These are phyloP conservation scores for Helichrysum umbraculigerum DNA, from an alignment of 129 eudicot species.

Conservation along the genomic window DNA sequence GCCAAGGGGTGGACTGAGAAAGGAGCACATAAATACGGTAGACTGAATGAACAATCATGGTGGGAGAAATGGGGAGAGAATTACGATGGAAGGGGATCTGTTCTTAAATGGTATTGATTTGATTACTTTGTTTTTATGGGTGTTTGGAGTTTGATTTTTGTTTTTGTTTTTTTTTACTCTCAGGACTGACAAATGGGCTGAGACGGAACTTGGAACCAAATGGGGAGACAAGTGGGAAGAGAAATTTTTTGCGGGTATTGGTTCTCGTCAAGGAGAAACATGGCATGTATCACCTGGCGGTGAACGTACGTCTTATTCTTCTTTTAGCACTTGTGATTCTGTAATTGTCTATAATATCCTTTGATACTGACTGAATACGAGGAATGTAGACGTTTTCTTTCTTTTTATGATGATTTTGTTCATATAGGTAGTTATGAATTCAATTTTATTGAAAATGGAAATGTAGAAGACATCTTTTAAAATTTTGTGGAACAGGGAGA, in stretches of 20 bases:
- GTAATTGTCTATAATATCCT: neutral
- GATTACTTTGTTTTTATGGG: neutral
- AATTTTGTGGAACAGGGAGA: neutral
- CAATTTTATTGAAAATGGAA: neutral
- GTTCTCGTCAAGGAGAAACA: constrained; percentile 99
- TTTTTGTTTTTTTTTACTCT: constrained; percentile 4
- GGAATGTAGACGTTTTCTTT: neutral
- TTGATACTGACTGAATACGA: neutral
- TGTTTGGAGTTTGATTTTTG: neutral
- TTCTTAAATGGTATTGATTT: constrained; percentile 65
- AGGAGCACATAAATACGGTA: constrained; percentile 95
- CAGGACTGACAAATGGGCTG: constrained; percentile 99
- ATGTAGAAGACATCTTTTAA: neutral
- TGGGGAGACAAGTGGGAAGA: constrained; percentile 99
- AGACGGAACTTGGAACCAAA: constrained; percentile 91
- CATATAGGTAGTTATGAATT: neutral
- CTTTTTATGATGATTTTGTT: neutral
- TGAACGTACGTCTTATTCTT: constrained; percentile 60
- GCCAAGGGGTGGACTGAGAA: constrained; percentile 98
- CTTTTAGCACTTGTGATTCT: neutral
- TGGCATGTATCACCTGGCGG: constrained; percentile 89
- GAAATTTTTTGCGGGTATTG: constrained; percentile 81
- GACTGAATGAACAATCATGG: constrained; percentile 94
- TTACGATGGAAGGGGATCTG: constrained; percentile 96
- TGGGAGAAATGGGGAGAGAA: constrained; percentile 99